Evolutionary conservation across 2,329 filamentous ascomycete genomes (phyloP).

Genomic region (Talaromyces sp.): DNA sequence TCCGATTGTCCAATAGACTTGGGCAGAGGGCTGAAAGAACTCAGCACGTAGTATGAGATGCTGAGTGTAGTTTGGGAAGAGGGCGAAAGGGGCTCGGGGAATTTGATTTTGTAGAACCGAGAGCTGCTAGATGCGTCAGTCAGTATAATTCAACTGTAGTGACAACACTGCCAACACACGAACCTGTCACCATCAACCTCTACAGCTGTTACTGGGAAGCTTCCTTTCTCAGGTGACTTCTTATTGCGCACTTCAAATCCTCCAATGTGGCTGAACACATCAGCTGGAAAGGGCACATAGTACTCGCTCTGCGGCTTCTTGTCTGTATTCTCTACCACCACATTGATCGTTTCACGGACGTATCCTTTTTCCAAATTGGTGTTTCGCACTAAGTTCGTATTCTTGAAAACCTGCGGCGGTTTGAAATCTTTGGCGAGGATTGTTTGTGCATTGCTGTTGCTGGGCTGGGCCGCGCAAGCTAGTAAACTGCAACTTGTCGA

Average conservation of each 20-base stretch:
- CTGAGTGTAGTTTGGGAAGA: constrained; percentile 78
- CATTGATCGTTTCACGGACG: constrained; percentile 83
- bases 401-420: constrained; percentile 89
- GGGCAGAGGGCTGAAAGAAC: constrained; percentile 76
- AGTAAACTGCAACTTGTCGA: constrained; percentile 30
- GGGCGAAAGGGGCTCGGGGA: constrained; percentile 72
- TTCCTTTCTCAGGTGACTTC: constrained; percentile 66
- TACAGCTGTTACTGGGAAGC: constrained; percentile 67
- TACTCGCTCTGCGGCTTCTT: constrained; percentile 79
- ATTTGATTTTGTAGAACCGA: constrained; percentile 80
- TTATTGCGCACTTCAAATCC: constrained; percentile 90
- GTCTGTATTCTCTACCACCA: constrained; percentile 87
- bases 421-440: constrained; percentile 58
- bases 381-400: constrained; percentile 83
- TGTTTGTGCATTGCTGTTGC: constrained; percentile 28
- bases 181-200: constrained; percentile 56
- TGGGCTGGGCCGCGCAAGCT: constrained; percentile 29
- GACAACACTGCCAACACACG: constrained; percentile 30
- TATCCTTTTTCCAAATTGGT: constrained; percentile 94
- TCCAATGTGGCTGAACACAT: constrained; percentile 72
- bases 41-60: constrained; percentile 79
- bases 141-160: neutral
- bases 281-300: constrained; percentile 79
- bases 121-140: constrained; percentile 51
- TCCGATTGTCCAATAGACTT: constrained; percentile 78